Base-by-base conservation (phyloP, 768 basidiomycete species). In the Trametes elegans region DNA sequence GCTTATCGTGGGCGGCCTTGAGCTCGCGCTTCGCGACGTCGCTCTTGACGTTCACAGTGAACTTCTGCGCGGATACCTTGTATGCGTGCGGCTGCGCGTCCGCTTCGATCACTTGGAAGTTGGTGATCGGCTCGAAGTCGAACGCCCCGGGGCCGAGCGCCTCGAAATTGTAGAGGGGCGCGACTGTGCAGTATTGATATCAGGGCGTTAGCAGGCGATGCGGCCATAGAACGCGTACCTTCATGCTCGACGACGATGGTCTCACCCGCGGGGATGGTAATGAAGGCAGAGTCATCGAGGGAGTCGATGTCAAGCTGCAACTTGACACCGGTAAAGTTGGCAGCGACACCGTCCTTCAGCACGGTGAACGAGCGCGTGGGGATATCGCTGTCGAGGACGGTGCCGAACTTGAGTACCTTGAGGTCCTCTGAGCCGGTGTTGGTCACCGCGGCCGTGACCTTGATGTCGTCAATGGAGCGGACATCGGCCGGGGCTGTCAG, bases 381-480 rank as follows among this genome's bases (percentile, higher is more conserved):
- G n/a, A 73, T 63, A 26, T 70, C 63, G 35, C 66, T 68, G 63
- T 79, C 76, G 50, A 78, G 70, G 50, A 79, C 72, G 14, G 77
- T 78, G n/a, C 68, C 74, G 58, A 75, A 77, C 61, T 74, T 76
- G 66, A 79, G 70, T 45, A 78, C 61, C 64, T 73, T 77, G 59
- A 76, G 66, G 41, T 64, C 62, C 50, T 74, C 70, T 28, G 70
- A 55, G 21, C 75, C 75, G 27, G 61, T 68, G 65, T 79, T 78
- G 27, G 66, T 77, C 14, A 79, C 69, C 8, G 72, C 60, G 5
- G 76, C 76, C 23, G 69, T 71, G 62, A 78, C 67, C 56, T 71
- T 70, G 61, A 78, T 67, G 49, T 73, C 73, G 9, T 70, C 65
- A 57, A 76, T 57, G 5, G 78, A 76, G 49, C 46, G 61, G 43